These are phyloP conservation scores for Erucastrum elatum DNA, from an alignment of 345 rosid species.

Conservation along the genomic window DNA sequence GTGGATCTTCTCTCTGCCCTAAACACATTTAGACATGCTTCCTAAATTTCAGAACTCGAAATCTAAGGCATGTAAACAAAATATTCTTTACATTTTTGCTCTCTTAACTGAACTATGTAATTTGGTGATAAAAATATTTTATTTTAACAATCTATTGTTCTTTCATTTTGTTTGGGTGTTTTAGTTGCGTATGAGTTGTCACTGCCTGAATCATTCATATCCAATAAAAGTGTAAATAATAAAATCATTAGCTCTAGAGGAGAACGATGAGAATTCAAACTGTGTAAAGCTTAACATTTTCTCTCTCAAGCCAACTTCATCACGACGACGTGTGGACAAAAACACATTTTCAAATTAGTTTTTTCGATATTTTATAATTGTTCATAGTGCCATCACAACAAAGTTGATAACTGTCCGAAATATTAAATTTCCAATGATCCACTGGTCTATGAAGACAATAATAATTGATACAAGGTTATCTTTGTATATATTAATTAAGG, in stretches of 20 bases:
- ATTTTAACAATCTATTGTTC: too few relatives aligned
- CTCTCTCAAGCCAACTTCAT: neutral
- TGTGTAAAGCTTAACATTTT: neutral
- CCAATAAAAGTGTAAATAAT: neutral
- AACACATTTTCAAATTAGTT: neutral
- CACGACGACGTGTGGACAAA: neutral
- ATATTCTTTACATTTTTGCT: too few relatives aligned
- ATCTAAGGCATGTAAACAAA: too few relatives aligned
- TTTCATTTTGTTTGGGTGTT: too few relatives aligned
- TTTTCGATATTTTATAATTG: neutral
- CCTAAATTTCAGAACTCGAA: too few relatives aligned
- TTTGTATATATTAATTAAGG: neutral
- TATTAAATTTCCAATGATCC: neutral
- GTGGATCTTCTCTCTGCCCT: slow-evolving; percentile 7
- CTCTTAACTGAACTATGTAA: too few relatives aligned
- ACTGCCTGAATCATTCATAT: too few relatives aligned
- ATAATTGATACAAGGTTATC: neutral
- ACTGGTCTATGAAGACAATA: neutral
- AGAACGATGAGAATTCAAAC: neutral
- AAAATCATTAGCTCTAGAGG: neutral
- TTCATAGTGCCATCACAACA: slow-evolving; percentile 21
- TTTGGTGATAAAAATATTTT: too few relatives aligned
- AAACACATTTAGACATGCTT: neutral
- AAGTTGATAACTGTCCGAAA: slow-evolving; percentile 14
- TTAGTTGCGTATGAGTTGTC: too few relatives aligned